Evolutionary conservation across 768 basidiomycete genomes (phyloP).

Genomic region (Leucocoprinus birnbaumii): DNA sequence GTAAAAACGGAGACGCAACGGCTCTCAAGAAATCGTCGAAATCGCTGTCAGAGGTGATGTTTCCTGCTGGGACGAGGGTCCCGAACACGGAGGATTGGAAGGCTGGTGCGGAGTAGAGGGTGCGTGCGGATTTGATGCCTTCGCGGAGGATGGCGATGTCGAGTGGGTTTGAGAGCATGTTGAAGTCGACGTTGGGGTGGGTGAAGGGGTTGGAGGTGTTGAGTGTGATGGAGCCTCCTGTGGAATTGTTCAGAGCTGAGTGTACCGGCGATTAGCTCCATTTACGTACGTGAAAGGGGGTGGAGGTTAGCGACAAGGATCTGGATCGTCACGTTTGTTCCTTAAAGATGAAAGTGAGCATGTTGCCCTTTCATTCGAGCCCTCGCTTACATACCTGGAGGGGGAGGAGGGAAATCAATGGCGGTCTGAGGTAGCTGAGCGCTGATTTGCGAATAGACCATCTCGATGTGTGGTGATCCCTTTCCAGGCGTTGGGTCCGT

Average conservation of each 20-base stretch:
- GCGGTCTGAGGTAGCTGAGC: not conserved
- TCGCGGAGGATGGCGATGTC: conserved; percentile 21
- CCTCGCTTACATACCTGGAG: not conserved
- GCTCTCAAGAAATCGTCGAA: conserved; percentile 24
- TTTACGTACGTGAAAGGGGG: not conserved
- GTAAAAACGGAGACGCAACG: conserved; percentile 25
- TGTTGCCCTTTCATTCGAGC: not conserved
- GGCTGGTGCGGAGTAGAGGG: conserved; percentile 18
- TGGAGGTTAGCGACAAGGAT: not conserved
- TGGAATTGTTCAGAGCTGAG: not conserved
- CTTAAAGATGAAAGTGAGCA: not conserved
- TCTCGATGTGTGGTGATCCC: conserved; percentile 8
- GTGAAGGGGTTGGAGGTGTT: conserved; percentile 39
- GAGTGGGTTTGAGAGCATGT: conserved; percentile 17
- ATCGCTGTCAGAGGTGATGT: conserved; percentile 20
- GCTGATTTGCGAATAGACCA: not conserved
- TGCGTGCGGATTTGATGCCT: conserved; percentile 15
- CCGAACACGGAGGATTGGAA: conserved; percentile 16
- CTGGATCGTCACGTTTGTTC: not conserved
- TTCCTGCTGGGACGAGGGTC: not conserved
- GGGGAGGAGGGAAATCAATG: not conserved
- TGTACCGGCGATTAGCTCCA: no score
- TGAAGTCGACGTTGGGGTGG: conserved; percentile 39
- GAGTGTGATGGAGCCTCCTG: conserved; percentile 21
- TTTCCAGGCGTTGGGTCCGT: conserved; percentile 13